phyloP scores from a whole-genome alignment of 768 basidiomycete genomes.

The Russula sp. region DNA sequence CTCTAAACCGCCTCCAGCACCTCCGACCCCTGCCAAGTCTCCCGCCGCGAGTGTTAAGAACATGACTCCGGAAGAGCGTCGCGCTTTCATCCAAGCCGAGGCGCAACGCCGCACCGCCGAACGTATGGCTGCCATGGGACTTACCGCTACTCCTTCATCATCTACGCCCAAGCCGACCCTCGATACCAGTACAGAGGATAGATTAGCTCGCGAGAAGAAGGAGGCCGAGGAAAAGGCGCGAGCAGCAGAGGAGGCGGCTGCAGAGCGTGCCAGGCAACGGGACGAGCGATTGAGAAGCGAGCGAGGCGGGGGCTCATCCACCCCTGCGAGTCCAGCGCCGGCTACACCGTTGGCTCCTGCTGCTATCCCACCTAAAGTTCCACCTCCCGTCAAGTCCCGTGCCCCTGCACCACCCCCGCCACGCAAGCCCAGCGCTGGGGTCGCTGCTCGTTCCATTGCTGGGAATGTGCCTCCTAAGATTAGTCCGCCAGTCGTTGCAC shows the following conservation, averaged over 20 bases:
- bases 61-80: conserved; percentile 83
- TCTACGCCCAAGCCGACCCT: conserved; percentile 49
- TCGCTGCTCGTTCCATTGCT: conserved; percentile 32
- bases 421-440: conserved; percentile 35
- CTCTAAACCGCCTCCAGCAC: conserved; percentile 48
- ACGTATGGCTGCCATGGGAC: conserved; percentile 81
- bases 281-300: conserved; percentile 73
- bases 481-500: conserved; percentile 26
- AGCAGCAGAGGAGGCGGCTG: conserved; percentile 75
- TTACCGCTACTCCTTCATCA: conserved; percentile 44
- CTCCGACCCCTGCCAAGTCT: conserved; percentile 54
- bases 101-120: conserved; percentile 80
- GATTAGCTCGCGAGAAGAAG: conserved; percentile 79
- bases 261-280: conserved; percentile 71
- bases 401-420: conserved; percentile 44
- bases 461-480: conserved; percentile 40
- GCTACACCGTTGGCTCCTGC: conserved; percentile 33
- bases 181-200: conserved; percentile 80
- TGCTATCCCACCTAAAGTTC: conserved; percentile 43
- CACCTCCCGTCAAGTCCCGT: conserved; percentile 33
- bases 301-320: conserved; percentile 51
- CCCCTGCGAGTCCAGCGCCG: conserved; percentile 39
- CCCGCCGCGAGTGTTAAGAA: conserved; percentile 61
- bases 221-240: conserved; percentile 86
- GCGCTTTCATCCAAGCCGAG: conserved; percentile 72